These are phyloP conservation scores for Ustilago cynodontis DNA, from an alignment of 1,284 basidiomycete species.

Conservation along the genomic window DNA sequence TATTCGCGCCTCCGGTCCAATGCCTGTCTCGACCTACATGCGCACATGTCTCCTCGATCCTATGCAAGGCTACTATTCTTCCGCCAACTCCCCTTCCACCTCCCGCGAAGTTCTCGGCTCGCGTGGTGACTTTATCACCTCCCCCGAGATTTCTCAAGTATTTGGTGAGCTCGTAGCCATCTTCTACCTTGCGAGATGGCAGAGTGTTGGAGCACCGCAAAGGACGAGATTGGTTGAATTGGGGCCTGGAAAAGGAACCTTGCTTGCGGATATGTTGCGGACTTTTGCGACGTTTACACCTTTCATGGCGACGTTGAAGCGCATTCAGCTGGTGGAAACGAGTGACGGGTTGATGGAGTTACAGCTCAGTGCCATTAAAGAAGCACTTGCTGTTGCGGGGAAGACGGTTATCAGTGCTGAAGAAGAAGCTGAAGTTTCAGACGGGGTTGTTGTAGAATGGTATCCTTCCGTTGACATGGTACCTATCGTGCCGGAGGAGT, in stretches of 20 bases:
- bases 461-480: constrained; percentile 81
- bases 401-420: constrained; percentile 52
- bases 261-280: constrained; percentile 90
- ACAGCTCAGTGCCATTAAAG: constrained; percentile 51
- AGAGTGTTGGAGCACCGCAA: constrained; percentile 74
- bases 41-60: constrained; percentile 66
- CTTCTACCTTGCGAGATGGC: constrained; percentile 87
- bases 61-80: constrained; percentile 66
- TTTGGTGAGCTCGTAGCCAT: constrained; percentile 81
- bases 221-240: constrained; percentile 86
- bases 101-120: constrained; percentile 80
- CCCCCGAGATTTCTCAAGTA: constrained; percentile 94
- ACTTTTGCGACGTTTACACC: constrained; percentile 63
- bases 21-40: constrained; percentile 69
- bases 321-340: constrained; percentile 66
- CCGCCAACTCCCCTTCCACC: constrained; percentile 38
- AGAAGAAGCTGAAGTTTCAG: constrained; percentile 18
- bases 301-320: constrained; percentile 51
- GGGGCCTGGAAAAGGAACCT: constrained; percentile 91
- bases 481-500: constrained; percentile 72
- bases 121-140: constrained; percentile 93
- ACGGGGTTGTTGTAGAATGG: constrained; percentile 76
- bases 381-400: constrained; percentile 40
- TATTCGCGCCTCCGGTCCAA: constrained; percentile 58
- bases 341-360: constrained; percentile 61